A percentile compares a stretch with the other conserved stretches of the same genome.
These are phyloP conservation scores for Capronia coronata DNA, from an alignment of 2,329 filamentous ascomycete genomes.

Conservation along the genomic window DNA sequence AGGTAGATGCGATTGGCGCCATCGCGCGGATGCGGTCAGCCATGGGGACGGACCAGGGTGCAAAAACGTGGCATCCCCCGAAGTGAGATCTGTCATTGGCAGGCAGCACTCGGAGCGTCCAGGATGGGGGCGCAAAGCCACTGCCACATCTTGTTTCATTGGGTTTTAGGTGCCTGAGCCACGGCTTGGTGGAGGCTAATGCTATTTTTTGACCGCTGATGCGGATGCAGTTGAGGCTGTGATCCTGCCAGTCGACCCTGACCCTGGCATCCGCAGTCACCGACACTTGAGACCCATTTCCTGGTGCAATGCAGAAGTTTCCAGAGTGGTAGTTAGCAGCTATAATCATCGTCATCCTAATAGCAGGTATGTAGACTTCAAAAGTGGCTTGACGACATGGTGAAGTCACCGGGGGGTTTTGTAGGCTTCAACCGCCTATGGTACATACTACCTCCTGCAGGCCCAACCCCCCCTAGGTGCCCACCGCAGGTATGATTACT, in stretches of 20 bases:
- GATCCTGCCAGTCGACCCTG: background rate
- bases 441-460: too few relatives aligned
- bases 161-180: conserved; percentile 12
- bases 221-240: conserved; percentile 1
- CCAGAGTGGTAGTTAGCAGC: background rate
- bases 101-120: conserved; percentile 10
- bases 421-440: too few relatives aligned
- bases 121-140: conserved; percentile 14
- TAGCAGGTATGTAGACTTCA: too few relatives aligned
- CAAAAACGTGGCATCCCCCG: conserved; percentile 19
- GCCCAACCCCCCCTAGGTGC: too few relatives aligned
- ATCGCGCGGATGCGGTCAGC: conserved; percentile 24
- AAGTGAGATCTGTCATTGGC: conserved; percentile 7
- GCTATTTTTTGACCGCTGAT: conserved; percentile 18
- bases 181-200: conserved; percentile 4
- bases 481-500: too few relatives aligned
- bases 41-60: conserved; percentile 1
- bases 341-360: too few relatives aligned
- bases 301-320: too few relatives aligned
- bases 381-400: too few relatives aligned
- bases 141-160: conserved; percentile 7
- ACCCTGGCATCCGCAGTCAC: background rate
- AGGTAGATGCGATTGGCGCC: conserved; percentile 25
- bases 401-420: too few relatives aligned
- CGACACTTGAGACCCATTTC: conserved; percentile 3